phyloP scores from a whole-genome alignment of 306 rosid species.

The Ceratonia siliqua region DNA sequence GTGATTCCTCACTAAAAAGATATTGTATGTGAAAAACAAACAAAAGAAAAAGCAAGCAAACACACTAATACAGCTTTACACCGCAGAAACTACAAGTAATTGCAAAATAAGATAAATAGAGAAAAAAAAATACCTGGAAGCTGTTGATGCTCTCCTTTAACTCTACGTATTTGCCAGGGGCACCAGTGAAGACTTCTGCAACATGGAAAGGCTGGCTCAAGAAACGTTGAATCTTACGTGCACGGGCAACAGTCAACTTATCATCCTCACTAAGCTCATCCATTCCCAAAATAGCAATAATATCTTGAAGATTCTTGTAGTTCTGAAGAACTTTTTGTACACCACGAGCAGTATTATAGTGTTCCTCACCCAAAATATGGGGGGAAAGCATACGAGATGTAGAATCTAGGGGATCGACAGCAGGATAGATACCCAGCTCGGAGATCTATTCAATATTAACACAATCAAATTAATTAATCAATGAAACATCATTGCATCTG shows the following conservation, averaged over 20 bases:
- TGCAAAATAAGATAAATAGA: not conserved
- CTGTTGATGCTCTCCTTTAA: slow-evolving; percentile 82
- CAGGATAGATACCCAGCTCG: slow-evolving; percentile 98
- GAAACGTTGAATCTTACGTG: slow-evolving; percentile 83
- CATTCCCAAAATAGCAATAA: slow-evolving; percentile 99
- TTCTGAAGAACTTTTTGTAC: slow-evolving; percentile 94
- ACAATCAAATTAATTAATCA: not conserved
- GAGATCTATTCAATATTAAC: slow-evolving; percentile 62
- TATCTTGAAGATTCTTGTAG: slow-evolving; percentile 99
- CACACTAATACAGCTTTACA: not conserved
- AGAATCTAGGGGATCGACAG: slow-evolving; percentile 95
- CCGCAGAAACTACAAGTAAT: not conserved
- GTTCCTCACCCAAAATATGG: slow-evolving; percentile 89
- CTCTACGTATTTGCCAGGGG: slow-evolving; percentile 96
- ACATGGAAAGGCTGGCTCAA: slow-evolving; percentile 99
- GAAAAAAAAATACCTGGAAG: slow-evolving; percentile 70
- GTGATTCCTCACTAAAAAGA: not conserved
- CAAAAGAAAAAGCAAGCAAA: not conserved
- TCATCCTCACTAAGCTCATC: slow-evolving; percentile 99
- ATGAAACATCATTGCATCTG: not conserved
- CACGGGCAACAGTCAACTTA: slow-evolving; percentile 96
- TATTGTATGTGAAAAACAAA: not conserved
- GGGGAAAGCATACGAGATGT: slow-evolving; percentile 99
- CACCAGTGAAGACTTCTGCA: slow-evolving; percentile 99
- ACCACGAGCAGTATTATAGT: slow-evolving; percentile 97